Base-by-base conservation (phyloP, 192 early-diverging fungal species). In the Backusella australiensis region DNA sequence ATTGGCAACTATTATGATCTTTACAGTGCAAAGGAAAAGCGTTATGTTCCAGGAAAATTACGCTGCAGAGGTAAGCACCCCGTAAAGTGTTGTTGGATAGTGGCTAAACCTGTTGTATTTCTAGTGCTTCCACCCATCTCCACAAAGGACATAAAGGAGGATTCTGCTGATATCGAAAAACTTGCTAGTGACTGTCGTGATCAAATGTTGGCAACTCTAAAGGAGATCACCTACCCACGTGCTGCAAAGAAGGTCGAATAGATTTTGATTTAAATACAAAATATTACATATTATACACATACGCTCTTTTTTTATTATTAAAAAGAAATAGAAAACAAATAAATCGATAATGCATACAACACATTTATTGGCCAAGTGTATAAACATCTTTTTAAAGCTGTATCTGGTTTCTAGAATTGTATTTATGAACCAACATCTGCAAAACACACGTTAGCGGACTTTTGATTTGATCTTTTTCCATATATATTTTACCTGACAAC, bases 1-100 rank as follows among this genome's bases (percentile, higher is more conserved):
- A 85, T 93, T 46, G 90, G 91, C n/a, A 92, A 92, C 52, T 89
- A 90, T 78, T 83, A 80, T 59, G 74, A 90, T 34, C 83, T 90
- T 49, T 91, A 90, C 69, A 82, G 85, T 77, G 85, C 89, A 29
- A 85, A 86, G 68, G 75, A 79, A 67, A 80, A 84, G 12, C 75
- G 74, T 23, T 92, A 89, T 77, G 65, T 72, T 19, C 78, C 86
- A 39, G 91, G 91, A 15, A 80, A 80, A 36, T 69, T 92, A 9
- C 32, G 67, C 1, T 36, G 67, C 32, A 68, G 9, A 34, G 35
- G 67, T 68, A 68, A 38, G 34, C 44, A 6, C 4, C 19, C 19
- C 34, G 21, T 15, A 14, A 3, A 9, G 34, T 67, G 26, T 67
- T 17, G 7, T 52, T 52, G 17, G 49, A 17, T 53, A n/a, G n/a